These are phyloP conservation scores for Primulina eburnea DNA, from an alignment of 257 asterid species.

Conservation along the genomic window DNA sequence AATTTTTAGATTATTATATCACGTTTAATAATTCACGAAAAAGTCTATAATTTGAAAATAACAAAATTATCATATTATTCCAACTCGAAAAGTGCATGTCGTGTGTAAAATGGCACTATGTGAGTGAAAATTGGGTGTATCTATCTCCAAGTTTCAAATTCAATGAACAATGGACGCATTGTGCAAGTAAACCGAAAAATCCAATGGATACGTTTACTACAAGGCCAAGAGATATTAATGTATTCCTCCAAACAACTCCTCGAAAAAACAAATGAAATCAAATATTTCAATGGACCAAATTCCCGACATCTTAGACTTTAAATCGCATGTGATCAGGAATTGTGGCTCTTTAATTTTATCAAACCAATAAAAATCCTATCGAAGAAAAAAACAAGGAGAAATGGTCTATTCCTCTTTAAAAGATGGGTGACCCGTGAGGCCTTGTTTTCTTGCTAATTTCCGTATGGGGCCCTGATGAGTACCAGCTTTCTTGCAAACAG, in stretches of 20 bases:
- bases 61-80: too few relatives aligned
- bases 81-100: too few relatives aligned
- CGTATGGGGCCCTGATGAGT: slow-evolving; percentile 27
- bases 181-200: neutral
- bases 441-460: slow-evolving; percentile 37
- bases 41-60: too few relatives aligned
- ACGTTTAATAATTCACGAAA: too few relatives aligned
- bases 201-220: neutral
- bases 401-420: neutral
- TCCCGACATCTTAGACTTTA: too few relatives aligned
- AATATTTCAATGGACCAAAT: neutral
- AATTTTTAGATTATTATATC: too few relatives aligned
- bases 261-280: neutral
- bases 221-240: neutral
- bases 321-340: neutral
- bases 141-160: too few relatives aligned
- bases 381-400: neutral
- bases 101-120: too few relatives aligned
- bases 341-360: neutral
- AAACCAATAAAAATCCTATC: neutral
- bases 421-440: slow-evolving; percentile 23
- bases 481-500: slow-evolving; percentile 27
- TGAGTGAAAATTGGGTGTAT: too few relatives aligned
- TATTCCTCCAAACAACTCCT: neutral
- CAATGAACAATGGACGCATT: neutral